Evolutionary conservation across 352 stramenopile genomes (phyloP).

Genomic region (Globisporangium barbulae): DNA sequence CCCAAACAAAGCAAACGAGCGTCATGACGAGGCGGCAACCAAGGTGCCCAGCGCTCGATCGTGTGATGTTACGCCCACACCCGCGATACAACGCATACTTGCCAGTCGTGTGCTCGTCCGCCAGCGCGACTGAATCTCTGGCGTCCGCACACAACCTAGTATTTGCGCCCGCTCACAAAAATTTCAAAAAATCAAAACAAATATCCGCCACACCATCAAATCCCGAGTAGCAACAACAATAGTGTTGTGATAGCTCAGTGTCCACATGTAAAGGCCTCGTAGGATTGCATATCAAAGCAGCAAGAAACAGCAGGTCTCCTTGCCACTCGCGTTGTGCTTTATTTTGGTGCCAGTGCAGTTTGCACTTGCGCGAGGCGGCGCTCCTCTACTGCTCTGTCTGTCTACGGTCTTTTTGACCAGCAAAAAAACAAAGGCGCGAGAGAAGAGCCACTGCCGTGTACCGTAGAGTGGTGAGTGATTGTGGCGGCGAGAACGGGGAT

Average conservation of each 20-base stretch:
- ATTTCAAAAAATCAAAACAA: background rate
- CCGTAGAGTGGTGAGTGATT: conserved; percentile 9
- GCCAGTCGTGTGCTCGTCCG: background rate
- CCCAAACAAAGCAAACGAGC: background rate
- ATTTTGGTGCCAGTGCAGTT: background rate
- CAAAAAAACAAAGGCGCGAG: background rate
- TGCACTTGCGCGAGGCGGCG: background rate
- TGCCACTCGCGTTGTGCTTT: background rate
- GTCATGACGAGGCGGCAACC: background rate
- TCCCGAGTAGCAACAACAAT: background rate
- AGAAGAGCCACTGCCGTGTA: background rate
- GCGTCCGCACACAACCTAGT: background rate
- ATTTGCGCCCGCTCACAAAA: background rate
- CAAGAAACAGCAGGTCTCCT: background rate
- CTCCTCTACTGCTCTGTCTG: conserved; percentile 1
- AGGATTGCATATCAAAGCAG: background rate
- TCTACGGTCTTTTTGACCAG: background rate
- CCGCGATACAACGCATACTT: background rate
- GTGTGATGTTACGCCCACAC: background rate
- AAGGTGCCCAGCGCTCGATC: background rate
- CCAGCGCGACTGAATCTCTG: conserved; percentile 1
- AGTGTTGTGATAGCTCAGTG: background rate
- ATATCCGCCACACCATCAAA: background rate
- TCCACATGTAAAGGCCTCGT: background rate
- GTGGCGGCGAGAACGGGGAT: background rate